Base-by-base conservation (phyloP, 495 filamentous ascomycete genomes). In the Annulohypoxylon stygium region DNA sequence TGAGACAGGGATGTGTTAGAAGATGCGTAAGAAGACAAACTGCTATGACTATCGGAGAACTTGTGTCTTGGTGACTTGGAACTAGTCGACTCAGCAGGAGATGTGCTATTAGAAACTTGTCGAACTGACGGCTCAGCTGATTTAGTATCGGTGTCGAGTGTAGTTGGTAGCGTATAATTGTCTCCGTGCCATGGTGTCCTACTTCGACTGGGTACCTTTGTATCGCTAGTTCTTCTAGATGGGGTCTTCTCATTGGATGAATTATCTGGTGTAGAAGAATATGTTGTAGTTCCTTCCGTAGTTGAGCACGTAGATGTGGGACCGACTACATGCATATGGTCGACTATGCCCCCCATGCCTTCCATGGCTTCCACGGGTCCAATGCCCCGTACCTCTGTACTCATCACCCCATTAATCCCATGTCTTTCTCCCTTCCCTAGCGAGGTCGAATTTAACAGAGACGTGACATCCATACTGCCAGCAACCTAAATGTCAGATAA, bases 131-230 rank as follows among this genome's bases (percentile, higher is more conserved):
- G 50, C n/a, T 67, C 60, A 33, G 67, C 65, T 68, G 72, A 73
- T 63, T 78, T 79, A 9, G 78, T 78, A 51, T 81, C 75, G 23
- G 78, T 78, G 45, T 81, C 75, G 23, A 79, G 48, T 4, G 77
- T 75, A 55, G 77, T 63, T 3, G 82, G 81, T 20, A 84, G 76
- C 4, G 78, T 76, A 45, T 81, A 84, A 37, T 80, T 83, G 48
- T 80, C 81, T 14, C 80, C 83, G 61, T 85, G 80, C 85, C 84
- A 87, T 45, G 84, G 84, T 7, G 78, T 86, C 25, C 83, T 79
- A 65, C 74, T 83, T 61, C 80, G 69, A 53, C 69, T 76, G 14
- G 80, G 78, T 30, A 76, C 73, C 34, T 61, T 70, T 11, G 76
- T 61, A 53, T 76, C 80, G 60, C 78, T 77, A 6, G 58, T 69